A percentile compares a stretch with the other conserved stretches of the same genome.
phyloP scores from a whole-genome alignment of 306 rosid genomes.

The Sechiopsis laciniata region DNA sequence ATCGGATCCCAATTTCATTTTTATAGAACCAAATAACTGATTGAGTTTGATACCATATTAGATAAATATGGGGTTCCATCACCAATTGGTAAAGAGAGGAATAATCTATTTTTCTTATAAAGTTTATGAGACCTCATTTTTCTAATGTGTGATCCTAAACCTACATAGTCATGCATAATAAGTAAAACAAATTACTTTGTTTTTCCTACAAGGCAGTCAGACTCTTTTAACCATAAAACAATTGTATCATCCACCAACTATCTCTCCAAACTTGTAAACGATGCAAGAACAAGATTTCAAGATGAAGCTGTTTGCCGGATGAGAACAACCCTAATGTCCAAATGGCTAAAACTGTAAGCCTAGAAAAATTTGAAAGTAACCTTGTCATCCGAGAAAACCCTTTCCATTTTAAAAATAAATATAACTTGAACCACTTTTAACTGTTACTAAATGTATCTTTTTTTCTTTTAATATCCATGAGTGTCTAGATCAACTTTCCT shows the following conservation, averaged over 20 bases:
- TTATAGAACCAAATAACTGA: no score
- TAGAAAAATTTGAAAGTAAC: not conserved
- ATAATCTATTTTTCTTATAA: no score
- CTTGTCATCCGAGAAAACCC: not conserved
- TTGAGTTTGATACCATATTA: no score
- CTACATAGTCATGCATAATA: not conserved
- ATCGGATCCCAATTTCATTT: no score
- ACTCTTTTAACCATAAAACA: not conserved
- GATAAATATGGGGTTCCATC: no score
- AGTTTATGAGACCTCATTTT: no score
- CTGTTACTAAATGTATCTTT: no score
- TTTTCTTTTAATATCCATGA: no score
- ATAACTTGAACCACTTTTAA: not conserved
- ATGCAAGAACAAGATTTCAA: not conserved
- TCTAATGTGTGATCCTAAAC: no score
- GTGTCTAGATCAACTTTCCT: no score
- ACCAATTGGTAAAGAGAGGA: no score
- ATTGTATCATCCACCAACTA: not conserved
- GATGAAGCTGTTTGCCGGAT: conserved; percentile 6
- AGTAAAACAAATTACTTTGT: not conserved
- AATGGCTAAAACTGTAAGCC: not conserved
- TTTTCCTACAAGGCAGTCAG: not conserved
- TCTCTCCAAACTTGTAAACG: not conserved
- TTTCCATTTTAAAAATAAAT: not conserved
- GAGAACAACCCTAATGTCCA: not conserved